Percentiles rank a stretch among this genome's conserved stretches.
phyloP scores from a whole-genome alignment of 2,329 filamentous ascomycete species.

The Claviceps pazoutovae region DNA sequence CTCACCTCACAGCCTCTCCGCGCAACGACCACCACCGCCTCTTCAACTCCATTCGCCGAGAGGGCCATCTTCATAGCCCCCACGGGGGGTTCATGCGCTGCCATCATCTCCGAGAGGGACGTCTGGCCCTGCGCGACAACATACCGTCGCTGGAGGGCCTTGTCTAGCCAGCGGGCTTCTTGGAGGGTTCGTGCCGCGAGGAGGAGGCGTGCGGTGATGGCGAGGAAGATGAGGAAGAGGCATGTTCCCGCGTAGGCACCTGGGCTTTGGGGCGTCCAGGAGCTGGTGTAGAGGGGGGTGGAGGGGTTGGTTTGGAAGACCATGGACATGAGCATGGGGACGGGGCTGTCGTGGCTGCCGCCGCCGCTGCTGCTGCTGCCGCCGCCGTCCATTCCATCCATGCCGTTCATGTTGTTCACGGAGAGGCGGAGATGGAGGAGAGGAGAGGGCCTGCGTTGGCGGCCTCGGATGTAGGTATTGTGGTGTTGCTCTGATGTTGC shows the following conservation, averaged over 20 bases:
- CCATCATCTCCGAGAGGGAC: conserved; percentile 43
- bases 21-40: conserved; percentile 62
- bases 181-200: conserved; percentile 56
- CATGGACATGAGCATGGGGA: conserved; percentile 26
- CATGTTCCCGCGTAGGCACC: conserved; percentile 78
- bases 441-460: not conserved
- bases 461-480: not conserved
- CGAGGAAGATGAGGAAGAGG: conserved; percentile 75
- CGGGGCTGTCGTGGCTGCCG: not conserved
- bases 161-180: conserved; percentile 52
- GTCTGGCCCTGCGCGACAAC: conserved; percentile 55
- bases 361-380: conserved; percentile 5
- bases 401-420: conserved; percentile 11
- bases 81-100: conserved; percentile 33
- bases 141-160: conserved; percentile 62
- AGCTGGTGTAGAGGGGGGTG: conserved; percentile 42
- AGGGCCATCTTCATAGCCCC: conserved; percentile 53
- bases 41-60: conserved; percentile 66
- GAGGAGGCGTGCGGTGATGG: conserved; percentile 53
- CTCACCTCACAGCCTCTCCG: conserved; percentile 36
- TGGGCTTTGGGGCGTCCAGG: conserved; percentile 58
- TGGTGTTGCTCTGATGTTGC: no score
- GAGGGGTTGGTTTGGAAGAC: conserved; percentile 45
- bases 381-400: conserved; percentile 6
- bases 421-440: not conserved